These are phyloP conservation scores for Pyrenula massariospora DNA, from an alignment of 495 filamentous ascomycete genomes.

Conservation along the genomic window DNA sequence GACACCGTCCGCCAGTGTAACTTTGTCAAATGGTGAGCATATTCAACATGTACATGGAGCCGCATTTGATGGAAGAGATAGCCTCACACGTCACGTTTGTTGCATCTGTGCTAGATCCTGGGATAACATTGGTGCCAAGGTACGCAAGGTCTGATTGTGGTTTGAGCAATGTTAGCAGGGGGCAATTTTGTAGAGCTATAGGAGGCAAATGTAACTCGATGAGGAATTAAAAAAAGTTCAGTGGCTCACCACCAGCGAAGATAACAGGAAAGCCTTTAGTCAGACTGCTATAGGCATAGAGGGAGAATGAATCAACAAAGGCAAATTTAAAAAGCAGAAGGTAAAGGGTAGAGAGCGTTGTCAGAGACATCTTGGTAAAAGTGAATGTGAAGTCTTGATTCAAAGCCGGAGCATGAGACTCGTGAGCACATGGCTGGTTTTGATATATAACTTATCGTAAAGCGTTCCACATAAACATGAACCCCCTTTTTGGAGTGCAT, in stretches of 20 bases:
- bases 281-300: conserved; percentile 13
- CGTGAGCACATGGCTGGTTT: too few species aligned
- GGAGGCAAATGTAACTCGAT: too few species aligned
- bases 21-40: too few species aligned
- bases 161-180: too few species aligned
- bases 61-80: too few species aligned
- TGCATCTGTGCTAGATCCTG: background rate
- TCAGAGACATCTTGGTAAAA: background rate
- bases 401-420: too few species aligned
- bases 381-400: too few species aligned
- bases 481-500: background rate
- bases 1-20: background rate
- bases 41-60: too few species aligned
- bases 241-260: conserved; percentile 13
- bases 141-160: background rate
- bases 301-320: conserved; percentile 2
- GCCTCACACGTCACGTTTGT: background rate
- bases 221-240: background rate
- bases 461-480: background rate
- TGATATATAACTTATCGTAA: background rate
- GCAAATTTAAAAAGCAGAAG: background rate
- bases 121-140: background rate
- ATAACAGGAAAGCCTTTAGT: conserved; percentile 15
- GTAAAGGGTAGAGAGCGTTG: background rate
- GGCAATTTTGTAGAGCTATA: too few species aligned